phyloP scores from a whole-genome alignment of 345 rosid species.

The Heritiera fomes region DNA sequence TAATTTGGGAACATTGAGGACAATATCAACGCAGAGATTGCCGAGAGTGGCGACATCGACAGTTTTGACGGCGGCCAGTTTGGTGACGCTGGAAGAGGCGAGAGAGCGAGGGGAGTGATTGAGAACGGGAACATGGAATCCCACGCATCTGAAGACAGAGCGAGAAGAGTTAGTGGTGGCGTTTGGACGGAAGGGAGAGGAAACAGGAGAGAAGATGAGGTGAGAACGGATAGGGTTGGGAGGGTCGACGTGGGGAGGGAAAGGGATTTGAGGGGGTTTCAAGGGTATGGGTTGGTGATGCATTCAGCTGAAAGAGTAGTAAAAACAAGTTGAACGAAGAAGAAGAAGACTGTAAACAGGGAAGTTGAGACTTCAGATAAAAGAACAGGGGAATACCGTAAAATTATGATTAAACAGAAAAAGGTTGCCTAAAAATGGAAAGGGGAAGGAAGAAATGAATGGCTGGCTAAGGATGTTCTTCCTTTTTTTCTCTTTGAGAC shows the following conservation, averaged over 20 bases:
- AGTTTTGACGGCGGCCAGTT: not conserved
- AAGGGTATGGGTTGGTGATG: conserved; percentile 47
- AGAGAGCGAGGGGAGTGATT: conserved; percentile 28
- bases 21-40: conserved; percentile 92
- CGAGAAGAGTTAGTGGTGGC: conserved; percentile 16
- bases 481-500: no score
- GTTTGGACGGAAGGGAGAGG: conserved; percentile 15
- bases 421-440: no score
- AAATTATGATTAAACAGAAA: no score
- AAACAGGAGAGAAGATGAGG: conserved; percentile 21
- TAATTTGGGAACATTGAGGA: conserved; percentile 74
- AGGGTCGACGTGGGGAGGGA: conserved; percentile 25
- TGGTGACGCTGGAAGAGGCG: conserved; percentile 23
- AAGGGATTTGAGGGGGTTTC: conserved; percentile 28
- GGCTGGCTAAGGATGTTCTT: not conserved
- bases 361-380: no score
- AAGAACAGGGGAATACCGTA: no score
- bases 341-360: not conserved
- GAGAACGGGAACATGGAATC: conserved; percentile 37
- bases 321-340: not conserved
- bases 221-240: conserved; percentile 30
- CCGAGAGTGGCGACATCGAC: conserved; percentile 67
- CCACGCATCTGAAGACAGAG: conserved; percentile 32
- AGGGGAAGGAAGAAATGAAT: not conserved
- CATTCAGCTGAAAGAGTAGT: conserved; percentile 34